These are phyloP conservation scores for Cystobasidium slooffiae DNA, from an alignment of 1,284 basidiomycete species.

Conservation along the genomic window DNA sequence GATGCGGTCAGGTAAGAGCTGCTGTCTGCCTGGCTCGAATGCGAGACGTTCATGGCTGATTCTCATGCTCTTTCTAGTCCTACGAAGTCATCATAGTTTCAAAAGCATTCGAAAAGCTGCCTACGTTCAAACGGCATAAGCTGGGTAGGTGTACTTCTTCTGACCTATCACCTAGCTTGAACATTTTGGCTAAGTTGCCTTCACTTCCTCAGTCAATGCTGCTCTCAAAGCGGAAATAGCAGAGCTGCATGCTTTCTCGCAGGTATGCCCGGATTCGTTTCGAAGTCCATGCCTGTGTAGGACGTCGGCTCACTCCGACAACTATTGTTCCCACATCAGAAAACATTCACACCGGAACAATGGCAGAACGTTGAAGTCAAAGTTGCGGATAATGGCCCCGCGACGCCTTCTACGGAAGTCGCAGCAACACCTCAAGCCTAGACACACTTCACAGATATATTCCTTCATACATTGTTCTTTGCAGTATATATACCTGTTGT, in stretches of 20 bases:
- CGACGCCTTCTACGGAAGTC: conserved; percentile 25
- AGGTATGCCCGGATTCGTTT: conserved; percentile 44
- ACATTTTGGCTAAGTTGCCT: not conserved
- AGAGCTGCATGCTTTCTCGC: conserved; percentile 59
- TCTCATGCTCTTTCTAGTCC: conserved; percentile 43
- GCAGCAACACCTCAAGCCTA: conserved; percentile 5
- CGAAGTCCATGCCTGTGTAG: not conserved
- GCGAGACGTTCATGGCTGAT: not conserved
- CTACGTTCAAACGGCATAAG: conserved; percentile 52
- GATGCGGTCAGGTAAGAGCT: conserved; percentile 6
- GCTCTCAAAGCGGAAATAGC: conserved; percentile 59
- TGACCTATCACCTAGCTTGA: not conserved
- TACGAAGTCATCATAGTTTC: conserved; percentile 54
- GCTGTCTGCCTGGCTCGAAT: too few relatives aligned
- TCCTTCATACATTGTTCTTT: not conserved
- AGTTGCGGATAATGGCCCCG: conserved; percentile 32
- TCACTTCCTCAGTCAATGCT: conserved; percentile 55
- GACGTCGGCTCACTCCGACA: not conserved
- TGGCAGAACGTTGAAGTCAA: conserved; percentile 41
- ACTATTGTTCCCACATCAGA: conserved; percentile 3
- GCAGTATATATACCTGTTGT: conserved; percentile 11
- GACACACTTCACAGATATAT: not conserved
- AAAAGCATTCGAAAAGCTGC: conserved; percentile 51
- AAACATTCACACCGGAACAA: conserved; percentile 46
- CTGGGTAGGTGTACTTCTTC: conserved; percentile 45